These are phyloP conservation scores for Kazachstania taianensis DNA, from an alignment of 805 yeast genomes.

Conservation along the genomic window DNA sequence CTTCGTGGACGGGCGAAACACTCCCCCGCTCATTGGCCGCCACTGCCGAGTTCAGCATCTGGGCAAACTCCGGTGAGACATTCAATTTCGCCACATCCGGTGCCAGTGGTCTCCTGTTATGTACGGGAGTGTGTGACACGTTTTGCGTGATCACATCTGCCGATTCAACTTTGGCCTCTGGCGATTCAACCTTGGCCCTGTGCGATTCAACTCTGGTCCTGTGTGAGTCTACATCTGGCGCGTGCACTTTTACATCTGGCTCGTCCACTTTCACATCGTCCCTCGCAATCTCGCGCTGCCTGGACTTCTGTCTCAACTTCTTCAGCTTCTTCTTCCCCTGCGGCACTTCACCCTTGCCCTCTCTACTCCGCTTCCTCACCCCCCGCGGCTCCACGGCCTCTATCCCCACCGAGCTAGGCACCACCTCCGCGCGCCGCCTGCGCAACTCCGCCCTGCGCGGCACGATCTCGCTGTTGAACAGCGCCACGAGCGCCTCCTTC, in stretches of 20 bases:
- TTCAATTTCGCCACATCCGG: slow-evolving; percentile 25
- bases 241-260: slow-evolving; percentile 5
- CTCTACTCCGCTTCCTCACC: not conserved
- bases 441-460: slow-evolving; percentile 39
- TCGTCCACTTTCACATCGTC: slow-evolving; percentile 1
- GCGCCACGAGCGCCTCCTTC: slow-evolving; percentile 49
- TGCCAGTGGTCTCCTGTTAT: slow-evolving; percentile 2
- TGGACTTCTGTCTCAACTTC: not conserved
- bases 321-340: slow-evolving; percentile 5
- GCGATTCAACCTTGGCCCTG: not conserved
- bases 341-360: no score
- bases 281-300: slow-evolving; percentile 11
- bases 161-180: not conserved
- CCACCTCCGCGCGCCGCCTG: slow-evolving; percentile 17
- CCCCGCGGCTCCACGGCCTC: not conserved
- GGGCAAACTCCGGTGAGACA: slow-evolving; percentile 27
- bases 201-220: slow-evolving; percentile 4
- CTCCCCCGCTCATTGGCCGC: not conserved
- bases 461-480: slow-evolving; percentile 43
- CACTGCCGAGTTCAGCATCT: slow-evolving; percentile 16
- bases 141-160: not conserved
- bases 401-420: slow-evolving; percentile 15
- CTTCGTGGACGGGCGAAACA: no score
- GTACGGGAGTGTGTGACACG: not conserved
- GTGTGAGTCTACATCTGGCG: slow-evolving; percentile 7